Conservation (phyloP, 192 early-diverging fungal genomes). For the Backusella australiensis region DNA sequence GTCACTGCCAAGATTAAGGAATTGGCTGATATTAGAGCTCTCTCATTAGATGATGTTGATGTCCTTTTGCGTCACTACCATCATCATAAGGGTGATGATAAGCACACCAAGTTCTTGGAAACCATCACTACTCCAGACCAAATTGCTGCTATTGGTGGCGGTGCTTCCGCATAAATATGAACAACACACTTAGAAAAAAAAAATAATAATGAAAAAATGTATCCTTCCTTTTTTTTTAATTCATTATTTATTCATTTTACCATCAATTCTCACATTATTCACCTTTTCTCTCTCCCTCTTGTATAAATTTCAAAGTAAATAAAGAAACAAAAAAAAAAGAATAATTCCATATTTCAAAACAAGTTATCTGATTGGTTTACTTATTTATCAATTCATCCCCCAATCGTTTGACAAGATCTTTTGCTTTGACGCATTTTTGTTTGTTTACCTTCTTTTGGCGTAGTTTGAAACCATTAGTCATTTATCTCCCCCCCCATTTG, state of each 20-base stretch:
- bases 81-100: constrained; percentile 58
- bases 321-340: not conserved
- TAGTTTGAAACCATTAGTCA: constrained; percentile 1
- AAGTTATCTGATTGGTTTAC: not conserved
- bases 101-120: constrained; percentile 46
- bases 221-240: not conserved
- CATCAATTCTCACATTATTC: not conserved
- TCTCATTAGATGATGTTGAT: constrained; percentile 93
- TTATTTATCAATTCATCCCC: not conserved
- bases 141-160: constrained; percentile 31
- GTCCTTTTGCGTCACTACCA: constrained; percentile 75
- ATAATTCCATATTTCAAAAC: not conserved
- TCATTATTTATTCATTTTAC: not conserved
- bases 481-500: not conserved
- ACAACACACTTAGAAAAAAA: not conserved
- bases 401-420: constrained; percentile 8
- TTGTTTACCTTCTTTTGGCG: not conserved
- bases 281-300: not conserved
- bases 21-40: constrained; percentile 90
- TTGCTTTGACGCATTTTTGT: not conserved
- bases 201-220: not conserved
- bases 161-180: not conserved
- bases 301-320: not conserved
- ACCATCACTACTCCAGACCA: constrained; percentile 51
- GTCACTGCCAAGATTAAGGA: constrained; percentile 95